Evolutionary conservation across 169 alveolate genomes (phyloP), one percentile per base, ranked within the genome.

Genomic region (Condylostoma magnum): DNA sequence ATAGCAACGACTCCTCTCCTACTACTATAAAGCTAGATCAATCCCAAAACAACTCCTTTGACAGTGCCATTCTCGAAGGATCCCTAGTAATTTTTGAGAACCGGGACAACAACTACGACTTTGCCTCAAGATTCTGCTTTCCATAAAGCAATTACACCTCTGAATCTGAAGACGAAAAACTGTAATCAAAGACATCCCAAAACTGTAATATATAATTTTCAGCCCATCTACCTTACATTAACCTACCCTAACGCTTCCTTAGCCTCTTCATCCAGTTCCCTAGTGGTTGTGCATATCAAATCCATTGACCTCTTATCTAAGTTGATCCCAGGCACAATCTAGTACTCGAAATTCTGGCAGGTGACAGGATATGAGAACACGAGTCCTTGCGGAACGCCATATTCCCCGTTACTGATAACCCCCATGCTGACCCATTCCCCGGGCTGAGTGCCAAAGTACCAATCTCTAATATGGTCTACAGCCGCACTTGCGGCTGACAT

Each of bases 401-500:
- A 89, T 48, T 76, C 68, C 6, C 86, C 84, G 47, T 84, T 90
- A 60, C 54, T 27, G 20, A 71, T 73, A 2, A 92, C 91, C 34
- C 91, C 95, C 93, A 86, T 87, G 15, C 88, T 69, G n/a, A 77
- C 87, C 57, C 77, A 79, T 71, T 85, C 84, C 2, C 88, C 91
- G 51, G 75, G 83, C 18, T 44, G n/a, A 72, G 90, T 89, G 12
- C 97, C 97, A 41, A 81, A 74, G 72, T 81, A 65, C 95, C 95
- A 92, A 78, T 87, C 90, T 65, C 83, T 87, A 25, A 89, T 57
- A 75, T 89, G 95, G 58, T 92, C 94, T 43, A 84, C 71, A 43
- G 85, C 87, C 28, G 97, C 95, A 33, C 60, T 82, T 0, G 97
- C 97, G 20, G 95, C 97, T 27, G 91, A 78, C 47, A 90, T 88